These are phyloP conservation scores for Mortierella antarctica DNA, from an alignment of 192 early-diverging fungal species.

Conservation along the genomic window DNA sequence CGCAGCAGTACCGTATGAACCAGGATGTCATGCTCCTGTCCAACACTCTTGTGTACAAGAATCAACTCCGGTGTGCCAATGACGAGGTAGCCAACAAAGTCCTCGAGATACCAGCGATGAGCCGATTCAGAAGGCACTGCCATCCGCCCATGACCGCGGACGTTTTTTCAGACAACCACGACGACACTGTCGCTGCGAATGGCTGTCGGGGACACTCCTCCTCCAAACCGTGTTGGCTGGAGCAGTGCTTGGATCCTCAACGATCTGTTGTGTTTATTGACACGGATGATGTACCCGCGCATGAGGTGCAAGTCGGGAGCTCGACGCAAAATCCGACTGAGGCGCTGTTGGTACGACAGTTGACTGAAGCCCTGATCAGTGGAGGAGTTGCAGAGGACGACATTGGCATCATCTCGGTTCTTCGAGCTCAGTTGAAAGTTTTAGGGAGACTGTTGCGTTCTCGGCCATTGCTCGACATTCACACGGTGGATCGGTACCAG, in stretches of 20 bases:
- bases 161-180: not conserved
- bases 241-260: conserved; percentile 69
- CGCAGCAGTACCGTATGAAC: conserved; percentile 95
- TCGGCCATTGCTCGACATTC: conserved; percentile 69
- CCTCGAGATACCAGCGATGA: conserved; percentile 57
- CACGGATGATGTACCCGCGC: conserved; percentile 76
- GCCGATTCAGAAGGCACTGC: conserved; percentile 25
- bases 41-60: conserved; percentile 86
- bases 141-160: not conserved
- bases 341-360: conserved; percentile 65
- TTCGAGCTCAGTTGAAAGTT: conserved; percentile 76
- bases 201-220: not conserved
- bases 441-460: conserved; percentile 56
- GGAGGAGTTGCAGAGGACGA: conserved; percentile 73
- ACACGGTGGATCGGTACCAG: conserved; percentile 94
- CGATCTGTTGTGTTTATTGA: conserved; percentile 82
- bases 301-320: conserved; percentile 65
- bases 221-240: conserved; percentile 70
- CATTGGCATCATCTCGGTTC: conserved; percentile 90
- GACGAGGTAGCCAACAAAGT: conserved; percentile 66
- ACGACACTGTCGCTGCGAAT: not conserved
- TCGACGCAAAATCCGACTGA: conserved; percentile 80
- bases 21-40: conserved; percentile 87
- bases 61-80: conserved; percentile 80
- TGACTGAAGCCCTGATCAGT: conserved; percentile 64